These are phyloP conservation scores for Xylaria acuta DNA, from an alignment of 495 filamentous ascomycete species.

Conservation along the genomic window DNA sequence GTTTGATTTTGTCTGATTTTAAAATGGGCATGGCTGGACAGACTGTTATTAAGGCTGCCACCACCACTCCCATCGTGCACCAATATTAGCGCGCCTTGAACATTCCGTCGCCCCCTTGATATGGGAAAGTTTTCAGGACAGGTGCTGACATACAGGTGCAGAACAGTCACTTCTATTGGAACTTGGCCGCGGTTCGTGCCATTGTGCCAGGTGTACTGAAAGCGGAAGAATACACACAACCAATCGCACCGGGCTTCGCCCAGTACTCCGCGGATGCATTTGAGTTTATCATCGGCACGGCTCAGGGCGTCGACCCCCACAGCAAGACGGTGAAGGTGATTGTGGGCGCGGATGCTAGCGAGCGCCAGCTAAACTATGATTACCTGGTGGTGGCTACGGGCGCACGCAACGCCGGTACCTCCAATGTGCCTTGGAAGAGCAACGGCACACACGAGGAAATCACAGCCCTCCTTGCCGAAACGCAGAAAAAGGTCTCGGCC, in stretches of 20 bases:
- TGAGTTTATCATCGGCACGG: slow-evolving; percentile 52
- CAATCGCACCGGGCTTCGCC: slow-evolving; percentile 48
- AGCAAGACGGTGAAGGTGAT: slow-evolving; percentile 38
- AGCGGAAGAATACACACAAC: slow-evolving; percentile 53
- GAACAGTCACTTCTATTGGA: slow-evolving; percentile 65
- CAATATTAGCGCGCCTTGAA: not conserved
- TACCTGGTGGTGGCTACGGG: slow-evolving; percentile 44
- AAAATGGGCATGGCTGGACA: not conserved
- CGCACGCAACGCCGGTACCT: slow-evolving; percentile 32
- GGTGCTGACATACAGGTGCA: slow-evolving; percentile 38
- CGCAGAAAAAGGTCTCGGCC: slow-evolving; percentile 37
- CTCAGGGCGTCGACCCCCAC: slow-evolving; percentile 42
- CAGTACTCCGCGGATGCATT: slow-evolving; percentile 47
- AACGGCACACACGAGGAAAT: slow-evolving; percentile 46
- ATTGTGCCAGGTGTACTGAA: slow-evolving; percentile 56
- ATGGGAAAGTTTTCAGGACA: not conserved
- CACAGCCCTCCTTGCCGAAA: slow-evolving; percentile 34
- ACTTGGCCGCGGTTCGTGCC: slow-evolving; percentile 61
- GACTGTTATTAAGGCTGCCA: not conserved
- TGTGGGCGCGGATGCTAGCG: slow-evolving; percentile 25
- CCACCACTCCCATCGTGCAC: not conserved
- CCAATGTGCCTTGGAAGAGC: slow-evolving; percentile 52
- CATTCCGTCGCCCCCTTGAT: not conserved
- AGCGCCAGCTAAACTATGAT: slow-evolving; percentile 41
- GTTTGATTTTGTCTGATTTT: not conserved